Base-by-base conservation (phyloP, 495 filamentous ascomycete species). In the Parathielavia hyrcaniae region DNA sequence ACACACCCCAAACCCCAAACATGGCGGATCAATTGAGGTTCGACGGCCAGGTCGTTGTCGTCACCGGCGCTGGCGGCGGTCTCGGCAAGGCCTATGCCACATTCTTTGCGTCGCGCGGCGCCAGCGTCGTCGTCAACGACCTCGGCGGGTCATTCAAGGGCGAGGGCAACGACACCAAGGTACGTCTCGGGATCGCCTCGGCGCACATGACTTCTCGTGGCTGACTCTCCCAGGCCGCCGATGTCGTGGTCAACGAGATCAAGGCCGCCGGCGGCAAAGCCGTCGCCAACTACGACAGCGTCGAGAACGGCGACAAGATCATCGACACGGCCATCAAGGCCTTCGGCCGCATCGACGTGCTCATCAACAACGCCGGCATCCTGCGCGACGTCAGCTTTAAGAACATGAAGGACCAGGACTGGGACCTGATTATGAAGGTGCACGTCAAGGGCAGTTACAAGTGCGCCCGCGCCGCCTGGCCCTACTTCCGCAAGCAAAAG, bases 301-400 rank as follows among this genome's bases (percentile, higher is more conserved):
- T 98, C 66, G 89, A 90, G 76, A 81, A 93, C 69, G 93, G 93
- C 61, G 95, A 97, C 40, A 84, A 78, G 68, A 97, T 98, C 72
- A 96, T 98, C 77, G 87, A 96, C 57, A 97, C 93, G 20, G 95
- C 93, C 62, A 90, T 97, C 67, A 83, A 92, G 77, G 81, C 79
- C 61, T 98, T 91, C 66, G 95, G 93, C 62, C 87, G 91, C 61
- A 83, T 98, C 70, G 93, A 98, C 75, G 78, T 98, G 48, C 85
- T 98, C 61, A 83, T 97, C 73, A 98, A 98, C 82, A 98, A 97
- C 70, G 93, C 93, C 58, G 93, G 93, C 69, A 98, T 98, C 67
- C 81, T 98, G 55, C 87, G 93, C 57, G 93, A 98, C 79, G 69
- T 98, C 67, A 90, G 86, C 79, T 97, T 98, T 77, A 96, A 95